These are phyloP conservation scores for Trifolium subterraneum DNA, from an alignment of 306 rosid genomes.

Conservation along the genomic window DNA sequence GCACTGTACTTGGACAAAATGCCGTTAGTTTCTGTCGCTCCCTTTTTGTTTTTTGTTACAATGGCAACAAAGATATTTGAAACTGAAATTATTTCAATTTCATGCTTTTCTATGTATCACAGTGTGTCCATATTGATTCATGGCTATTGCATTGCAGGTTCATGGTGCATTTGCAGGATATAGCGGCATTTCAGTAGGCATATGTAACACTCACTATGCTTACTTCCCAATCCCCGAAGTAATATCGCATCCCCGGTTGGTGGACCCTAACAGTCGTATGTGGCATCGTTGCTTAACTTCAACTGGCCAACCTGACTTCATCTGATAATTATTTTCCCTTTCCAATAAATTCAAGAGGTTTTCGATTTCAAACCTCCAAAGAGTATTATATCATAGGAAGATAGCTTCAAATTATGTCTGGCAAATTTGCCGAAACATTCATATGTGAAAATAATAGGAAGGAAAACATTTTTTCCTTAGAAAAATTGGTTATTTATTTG, in stretches of 20 bases:
- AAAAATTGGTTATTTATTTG: conserved; percentile 43
- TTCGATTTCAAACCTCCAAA: conserved; percentile 44
- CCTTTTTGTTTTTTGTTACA: background rate
- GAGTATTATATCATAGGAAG: conserved; percentile 47
- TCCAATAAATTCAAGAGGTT: conserved; percentile 43
- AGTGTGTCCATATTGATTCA: conserved; percentile 11
- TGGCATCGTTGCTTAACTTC: conserved; percentile 99
- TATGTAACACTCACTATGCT: conserved; percentile 95
- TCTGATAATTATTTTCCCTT: conserved; percentile 39
- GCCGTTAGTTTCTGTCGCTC: conserved; percentile 69
- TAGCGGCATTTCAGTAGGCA: conserved; percentile 92
- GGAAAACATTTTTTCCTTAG: conserved; percentile 46
- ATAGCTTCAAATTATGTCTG: conserved; percentile 43
- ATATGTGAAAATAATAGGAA: conserved; percentile 59
- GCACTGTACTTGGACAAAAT: conserved; percentile 96
- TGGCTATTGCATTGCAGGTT: conserved; percentile 63
- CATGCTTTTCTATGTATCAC: background rate
- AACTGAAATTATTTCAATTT: background rate
- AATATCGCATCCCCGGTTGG: conserved; percentile 77
- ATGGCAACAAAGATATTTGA: background rate
- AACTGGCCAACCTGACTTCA: conserved; percentile 95
- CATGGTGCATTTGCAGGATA: conserved; percentile 99
- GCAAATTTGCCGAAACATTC: conserved; percentile 29
- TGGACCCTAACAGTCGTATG: conserved; percentile 96
- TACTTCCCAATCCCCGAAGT: conserved; percentile 96